Evolutionary conservation across 352 stramenopile species (phyloP), one percentile per base, ranked within the genome.

Genomic region (Phytophthora podocarpi): DNA sequence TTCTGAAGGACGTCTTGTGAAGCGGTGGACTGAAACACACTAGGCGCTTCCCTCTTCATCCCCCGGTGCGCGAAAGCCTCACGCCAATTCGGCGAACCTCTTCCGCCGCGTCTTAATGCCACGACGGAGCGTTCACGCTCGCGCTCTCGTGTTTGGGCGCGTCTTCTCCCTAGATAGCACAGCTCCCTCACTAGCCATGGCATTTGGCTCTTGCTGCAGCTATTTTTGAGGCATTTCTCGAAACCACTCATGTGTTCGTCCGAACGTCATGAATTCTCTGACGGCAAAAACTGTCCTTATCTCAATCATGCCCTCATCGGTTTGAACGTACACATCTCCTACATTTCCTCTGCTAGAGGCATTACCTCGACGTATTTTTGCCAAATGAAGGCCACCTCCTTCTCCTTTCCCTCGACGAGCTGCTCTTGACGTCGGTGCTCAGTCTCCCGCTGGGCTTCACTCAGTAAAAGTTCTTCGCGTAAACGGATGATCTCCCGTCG

Each of bases 361-460:
- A 85, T 67, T 5, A 69, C 39, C 2, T 87, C 69, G 16, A 84
- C 67, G 45, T 87, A 89, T 66, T 86, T 87, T 40, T 85, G 72
- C 82, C 82, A 91, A 55, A 91, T 75, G 53, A 86, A 87, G n/a
- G 68, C 67, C 37, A 89, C 71, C 20, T 91, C 77, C 39, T 83
- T 87, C 27, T 87, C 75, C 48, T 87, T 85, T 21, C 75, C 78
- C 46, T 76, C 64, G 10, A 82, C 32, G 5, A 83, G 55, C 41
- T 91, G 72, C 20, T 81, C 69, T 18, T 80, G 60, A 6, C 82
- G 78, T 8, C 76, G 67, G 15, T 74, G 65, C 21, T 89, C 77
- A 0, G 75, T 85, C 42, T 82, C 67, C 10, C 82, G 73, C 28
- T 82, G 78, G 3, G 71, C 77, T 57, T 91, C 78, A 57, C 82